Percentiles rank a stretch among this genome's conserved stretches.
phyloP scores from a whole-genome alignment of 2,329 filamentous ascomycete genomes.

The Xylariaceae sp. region DNA sequence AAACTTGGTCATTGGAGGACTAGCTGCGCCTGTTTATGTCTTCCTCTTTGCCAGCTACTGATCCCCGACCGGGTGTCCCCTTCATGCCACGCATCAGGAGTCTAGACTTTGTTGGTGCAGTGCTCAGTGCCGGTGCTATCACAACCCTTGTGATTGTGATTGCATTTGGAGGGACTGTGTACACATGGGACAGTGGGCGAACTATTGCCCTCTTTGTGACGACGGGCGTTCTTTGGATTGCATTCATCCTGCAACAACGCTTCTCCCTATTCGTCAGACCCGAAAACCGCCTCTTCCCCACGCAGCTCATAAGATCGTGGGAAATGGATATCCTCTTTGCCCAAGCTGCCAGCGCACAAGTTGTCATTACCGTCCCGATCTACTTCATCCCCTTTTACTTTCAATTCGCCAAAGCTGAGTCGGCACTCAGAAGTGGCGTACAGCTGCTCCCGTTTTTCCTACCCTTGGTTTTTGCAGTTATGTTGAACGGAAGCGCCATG shows the following conservation, averaged over 20 bases:
- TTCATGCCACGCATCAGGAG: constrained; percentile 22
- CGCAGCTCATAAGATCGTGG: constrained; percentile 35
- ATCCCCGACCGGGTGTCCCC: constrained; percentile 12
- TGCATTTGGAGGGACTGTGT: constrained; percentile 45
- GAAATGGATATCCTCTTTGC: constrained; percentile 37
- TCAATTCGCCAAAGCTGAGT: constrained; percentile 41
- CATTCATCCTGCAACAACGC: constrained; percentile 42
- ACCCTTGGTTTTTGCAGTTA: constrained; percentile 28
- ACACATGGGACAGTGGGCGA: constrained; percentile 39
- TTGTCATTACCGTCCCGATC: constrained; percentile 27
- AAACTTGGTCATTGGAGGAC: constrained; percentile 45
- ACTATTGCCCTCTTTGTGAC: constrained; percentile 43
- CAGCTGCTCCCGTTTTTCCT: constrained; percentile 38
- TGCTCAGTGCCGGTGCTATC: constrained; percentile 38
- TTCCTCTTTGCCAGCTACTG: constrained; percentile 25
- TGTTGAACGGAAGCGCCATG: constrained; percentile 29
- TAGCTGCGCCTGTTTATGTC: constrained; percentile 30
- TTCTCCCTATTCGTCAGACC: constrained; percentile 36
- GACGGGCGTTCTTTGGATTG: constrained; percentile 35
- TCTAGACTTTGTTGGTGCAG: constrained; percentile 40
- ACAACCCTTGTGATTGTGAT: constrained; percentile 42
- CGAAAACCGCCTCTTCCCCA: constrained; percentile 39
- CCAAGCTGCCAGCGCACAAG: constrained; percentile 24
- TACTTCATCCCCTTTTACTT: constrained; percentile 52
- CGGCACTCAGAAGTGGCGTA: constrained; percentile 34